These are phyloP conservation scores for Kazachstania africana DNA, from an alignment of 805 yeast genomes.

Conservation along the genomic window DNA sequence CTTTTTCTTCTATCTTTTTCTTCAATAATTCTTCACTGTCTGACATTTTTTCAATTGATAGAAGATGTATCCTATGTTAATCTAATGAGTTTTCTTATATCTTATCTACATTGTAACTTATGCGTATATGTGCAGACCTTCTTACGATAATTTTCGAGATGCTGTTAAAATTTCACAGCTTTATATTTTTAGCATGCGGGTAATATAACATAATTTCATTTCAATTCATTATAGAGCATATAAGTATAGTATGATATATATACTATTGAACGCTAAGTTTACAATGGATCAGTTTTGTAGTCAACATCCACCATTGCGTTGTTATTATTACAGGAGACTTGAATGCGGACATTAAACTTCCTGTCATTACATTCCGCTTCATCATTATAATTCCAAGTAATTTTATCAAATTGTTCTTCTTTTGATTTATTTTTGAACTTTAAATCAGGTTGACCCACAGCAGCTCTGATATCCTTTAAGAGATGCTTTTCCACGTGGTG, in stretches of 20 bases:
- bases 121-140: no score
- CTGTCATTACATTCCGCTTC: slow-evolving; percentile 43
- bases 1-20: background rate
- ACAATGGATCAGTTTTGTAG: slow-evolving; percentile 40
- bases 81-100: no score
- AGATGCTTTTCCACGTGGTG: slow-evolving; percentile 67
- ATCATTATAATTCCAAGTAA: slow-evolving; percentile 57
- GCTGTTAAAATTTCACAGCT: no score
- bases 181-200: no score
- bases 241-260: no score
- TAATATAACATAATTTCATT: no score
- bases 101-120: no score
- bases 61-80: no score
- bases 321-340: slow-evolving; percentile 51
- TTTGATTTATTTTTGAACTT: slow-evolving; percentile 41
- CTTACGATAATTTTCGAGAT: no score
- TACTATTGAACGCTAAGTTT: background rate
- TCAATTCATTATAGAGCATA: no score
- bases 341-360: slow-evolving; percentile 55
- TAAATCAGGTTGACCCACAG: slow-evolving; percentile 42
- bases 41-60: background rate
- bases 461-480: slow-evolving; percentile 49
- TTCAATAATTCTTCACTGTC: background rate
- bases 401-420: slow-evolving; percentile 32
- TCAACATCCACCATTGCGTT: slow-evolving; percentile 61